Conservation (phyloP, 345 rosid species). For the Xanthoceras sorbifolium region DNA sequence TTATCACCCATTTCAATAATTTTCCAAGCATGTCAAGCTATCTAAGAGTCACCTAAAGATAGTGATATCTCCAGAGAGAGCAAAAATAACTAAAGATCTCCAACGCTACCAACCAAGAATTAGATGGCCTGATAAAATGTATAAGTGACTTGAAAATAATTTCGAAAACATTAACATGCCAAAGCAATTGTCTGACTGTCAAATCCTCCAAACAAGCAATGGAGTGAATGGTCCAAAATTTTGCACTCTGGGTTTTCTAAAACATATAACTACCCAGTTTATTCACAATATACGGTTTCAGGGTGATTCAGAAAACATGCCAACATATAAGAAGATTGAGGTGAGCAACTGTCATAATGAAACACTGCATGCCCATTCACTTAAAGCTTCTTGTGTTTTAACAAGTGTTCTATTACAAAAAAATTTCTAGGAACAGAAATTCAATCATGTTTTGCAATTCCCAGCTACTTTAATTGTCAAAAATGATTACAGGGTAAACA, state of each 20-base stretch:
- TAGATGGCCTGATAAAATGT: neutral
- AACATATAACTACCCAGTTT: neutral
- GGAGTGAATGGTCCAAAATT: neutral
- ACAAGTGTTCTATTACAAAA: neutral
- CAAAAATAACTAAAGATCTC: neutral
- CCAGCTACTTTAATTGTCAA: neutral
- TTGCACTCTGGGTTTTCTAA: neutral
- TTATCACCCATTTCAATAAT: neutral
- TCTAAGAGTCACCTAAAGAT: neutral
- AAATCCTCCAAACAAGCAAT: neutral
- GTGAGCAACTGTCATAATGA: neutral
- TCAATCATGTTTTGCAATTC: neutral
- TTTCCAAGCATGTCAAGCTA: neutral
- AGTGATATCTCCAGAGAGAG: neutral
- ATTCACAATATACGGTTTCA: neutral
- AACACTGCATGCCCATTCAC: neutral
- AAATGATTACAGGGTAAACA: neutral
- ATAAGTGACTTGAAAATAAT: neutral
- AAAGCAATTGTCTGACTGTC: neutral
- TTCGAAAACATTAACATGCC: neutral
- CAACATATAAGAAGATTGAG: neutral
- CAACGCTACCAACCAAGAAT: neutral
- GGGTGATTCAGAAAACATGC: neutral
- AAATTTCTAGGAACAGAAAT: neutral
- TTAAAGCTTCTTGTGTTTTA: neutral